Evolutionary conservation across 2,329 filamentous ascomycete genomes (phyloP), one percentile per base, ranked within the genome.

Genomic region (Talaromyces sp.): DNA sequence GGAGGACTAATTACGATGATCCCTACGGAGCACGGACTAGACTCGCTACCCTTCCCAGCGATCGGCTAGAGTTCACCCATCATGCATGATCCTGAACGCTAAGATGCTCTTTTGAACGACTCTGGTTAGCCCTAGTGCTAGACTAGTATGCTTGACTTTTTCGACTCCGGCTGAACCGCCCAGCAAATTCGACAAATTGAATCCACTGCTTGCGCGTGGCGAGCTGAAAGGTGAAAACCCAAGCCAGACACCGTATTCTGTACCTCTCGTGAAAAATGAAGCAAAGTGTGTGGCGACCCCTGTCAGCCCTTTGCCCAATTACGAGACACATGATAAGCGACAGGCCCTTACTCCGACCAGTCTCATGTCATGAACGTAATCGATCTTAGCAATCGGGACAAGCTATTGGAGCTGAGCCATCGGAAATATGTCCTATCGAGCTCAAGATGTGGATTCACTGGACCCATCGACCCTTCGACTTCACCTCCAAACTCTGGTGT

Each of bases 171-270:
- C 22, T 27, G 37, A 41, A 59, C 56, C 37, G 27, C 37, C 17
- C 22, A 17, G 7, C 37, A 7, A 25, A 39, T 9, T 43, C 15
- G 22, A 25, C 17, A 25, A 43, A 41, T 19, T 39, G 56, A 41
- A 27, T 17, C 56, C 37, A 31, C 27, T 31, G 37, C 35, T 22
- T 47, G 61, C 50, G 31, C 41, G 61, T 57, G 61, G 61, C 61
- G 50, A 50, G 61, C 61, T 63, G 61, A 63, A 63, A 56, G 31
- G 27, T 31, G 27, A 31, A 3, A 31, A 31, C 27, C 27, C 25
- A 47, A 54, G 54, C 37, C 47, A 43, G 22, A 7, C 27, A 31
- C 27, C 22, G 22, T 22, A 22, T 22, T 22, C 7, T 31, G 27
- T 31, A 6, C 27, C 27, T 31, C 27, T 1, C 43, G 11, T 47